Conservation (phyloP, 129 eudicot genomes). For the Artemisia annua region DNA sequence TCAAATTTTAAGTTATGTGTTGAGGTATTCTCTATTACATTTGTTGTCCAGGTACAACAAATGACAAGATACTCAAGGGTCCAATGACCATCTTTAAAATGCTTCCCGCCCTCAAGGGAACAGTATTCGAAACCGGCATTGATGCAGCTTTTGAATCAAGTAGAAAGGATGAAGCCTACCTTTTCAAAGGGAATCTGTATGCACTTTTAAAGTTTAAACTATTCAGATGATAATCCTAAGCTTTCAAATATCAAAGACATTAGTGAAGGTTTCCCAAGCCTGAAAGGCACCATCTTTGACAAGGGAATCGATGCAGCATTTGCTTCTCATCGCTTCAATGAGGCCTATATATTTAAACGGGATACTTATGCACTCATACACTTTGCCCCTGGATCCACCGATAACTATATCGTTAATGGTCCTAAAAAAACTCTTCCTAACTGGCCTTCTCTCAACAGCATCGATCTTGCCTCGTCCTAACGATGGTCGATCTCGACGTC, state of each 20-base stretch:
- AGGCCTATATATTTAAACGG: slow-evolving; percentile 1
- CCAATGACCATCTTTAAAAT: slow-evolving; percentile 1
- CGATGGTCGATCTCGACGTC: slow-evolving; percentile 4
- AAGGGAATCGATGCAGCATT: background rate
- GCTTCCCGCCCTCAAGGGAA: background rate
- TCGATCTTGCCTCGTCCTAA: slow-evolving; percentile 7
- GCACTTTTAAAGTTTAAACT: background rate
- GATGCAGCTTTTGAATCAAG: background rate
- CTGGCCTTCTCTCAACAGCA: background rate
- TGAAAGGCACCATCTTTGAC: slow-evolving; percentile 7
- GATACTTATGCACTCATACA: background rate
- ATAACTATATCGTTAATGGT: background rate
- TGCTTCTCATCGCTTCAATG: background rate
- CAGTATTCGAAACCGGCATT: slow-evolving; percentile 1
- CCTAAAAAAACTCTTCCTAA: background rate
- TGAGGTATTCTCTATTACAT: slow-evolving; percentile 1
- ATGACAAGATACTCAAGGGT: slow-evolving; percentile 3
- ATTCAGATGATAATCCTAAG: background rate
- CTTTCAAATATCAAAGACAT: background rate
- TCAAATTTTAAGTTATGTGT: background rate
- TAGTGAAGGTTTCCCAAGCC: too few relatives aligned
- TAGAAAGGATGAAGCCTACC: background rate
- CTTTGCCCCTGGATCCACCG: background rate
- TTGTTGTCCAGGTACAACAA: slow-evolving; percentile 1
- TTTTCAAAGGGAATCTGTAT: background rate